Evolutionary conservation across 306 rosid genomes (phyloP), one percentile per base, ranked within the genome.

Genomic region (Amphicarpaea edgeworthii): DNA sequence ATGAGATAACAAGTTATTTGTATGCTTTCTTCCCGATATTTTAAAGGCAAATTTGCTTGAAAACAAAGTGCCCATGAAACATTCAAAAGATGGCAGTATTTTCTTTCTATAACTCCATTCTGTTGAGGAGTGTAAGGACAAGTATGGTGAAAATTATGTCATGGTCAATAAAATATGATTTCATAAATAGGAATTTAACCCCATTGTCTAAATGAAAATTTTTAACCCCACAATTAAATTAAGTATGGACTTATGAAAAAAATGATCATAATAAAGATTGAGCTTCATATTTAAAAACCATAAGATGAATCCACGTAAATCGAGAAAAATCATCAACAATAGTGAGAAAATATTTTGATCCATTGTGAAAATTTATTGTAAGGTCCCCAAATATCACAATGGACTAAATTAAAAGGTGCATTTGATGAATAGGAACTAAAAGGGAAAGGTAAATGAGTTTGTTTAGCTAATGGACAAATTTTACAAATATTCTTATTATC

Each of bases 81-180:
- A 16, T 73, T 73, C 12, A 73, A n/a, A 1, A 59, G 17, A 12
- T 73, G 69, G 0, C 54, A 15, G 3, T 59, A 32, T 43, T 73
- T 59, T 24, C 59, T 19, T 5, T 73, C 69, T 5, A 59, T 32
- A 1, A 73, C 54, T 2, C 3, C 2, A 4, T n/a, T 43, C 28
- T 73, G 69, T 16, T 73, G 15, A n/a, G 69, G 69, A 6, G 69
- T 59, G 21, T 59, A 7, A 28, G 17, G 8, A 6, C 59, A 73
- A 8, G 69, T 41, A 2, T 28, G 58, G 1, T 73, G 78, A 23
- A 43, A 11, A 60, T 45, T 0, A 41, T 60, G 12, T 38, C 61
- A 3, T 7, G 68, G 4, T 58, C 54, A 24, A 23, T 19, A 16
- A 72, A 32, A 12, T 12, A 72, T 0, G 38, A 0, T 0, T 1